A percentile compares a stretch with the other conserved stretches of the same genome.
Conservation (phyloP, 2,329 filamentous ascomycete genomes). For the Tolypocladium nubicola region DNA sequence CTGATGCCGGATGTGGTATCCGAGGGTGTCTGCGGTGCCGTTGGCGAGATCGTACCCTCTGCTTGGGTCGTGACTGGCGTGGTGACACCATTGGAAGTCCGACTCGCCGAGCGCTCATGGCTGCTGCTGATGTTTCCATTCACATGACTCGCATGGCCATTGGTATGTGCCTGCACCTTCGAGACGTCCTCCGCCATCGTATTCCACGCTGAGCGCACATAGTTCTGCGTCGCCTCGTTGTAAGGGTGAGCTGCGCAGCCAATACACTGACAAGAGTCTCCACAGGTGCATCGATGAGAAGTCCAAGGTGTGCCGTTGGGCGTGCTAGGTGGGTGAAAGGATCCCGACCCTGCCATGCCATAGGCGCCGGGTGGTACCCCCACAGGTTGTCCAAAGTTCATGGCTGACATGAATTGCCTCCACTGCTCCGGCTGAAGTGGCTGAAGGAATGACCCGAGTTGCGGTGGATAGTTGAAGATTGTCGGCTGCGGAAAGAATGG, state of each 20-base stretch:
- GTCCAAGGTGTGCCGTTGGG: constrained; percentile 17
- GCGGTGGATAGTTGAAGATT: constrained; percentile 41
- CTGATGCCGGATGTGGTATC: constrained; percentile 31
- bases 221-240: constrained; percentile 49
- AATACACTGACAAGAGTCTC: constrained; percentile 55
- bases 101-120: constrained; percentile 10
- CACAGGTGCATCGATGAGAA: constrained; percentile 46
- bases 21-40: constrained; percentile 34
- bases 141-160: constrained; percentile 11
- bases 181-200: constrained; percentile 26
- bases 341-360: constrained; percentile 10
- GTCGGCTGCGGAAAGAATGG: constrained; percentile 31
- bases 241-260: constrained; percentile 59
- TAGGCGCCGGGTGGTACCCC: constrained; percentile 13
- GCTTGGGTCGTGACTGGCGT: constrained; percentile 6
- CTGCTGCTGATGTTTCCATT: constrained; percentile 13
- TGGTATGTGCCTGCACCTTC: constrained; percentile 9
- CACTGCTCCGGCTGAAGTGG: constrained; percentile 44
- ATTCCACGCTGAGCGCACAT: constrained; percentile 37
- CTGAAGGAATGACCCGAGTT: constrained; percentile 44
- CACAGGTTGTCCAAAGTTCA: constrained; percentile 24
- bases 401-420: constrained; percentile 33
- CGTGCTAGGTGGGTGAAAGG: constrained; percentile 10
- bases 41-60: constrained; percentile 24
- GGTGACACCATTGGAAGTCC: constrained; percentile 9